phyloP scores from a whole-genome alignment of 176 grass and related monocot genomes.

The Raddia distichophylla region DNA sequence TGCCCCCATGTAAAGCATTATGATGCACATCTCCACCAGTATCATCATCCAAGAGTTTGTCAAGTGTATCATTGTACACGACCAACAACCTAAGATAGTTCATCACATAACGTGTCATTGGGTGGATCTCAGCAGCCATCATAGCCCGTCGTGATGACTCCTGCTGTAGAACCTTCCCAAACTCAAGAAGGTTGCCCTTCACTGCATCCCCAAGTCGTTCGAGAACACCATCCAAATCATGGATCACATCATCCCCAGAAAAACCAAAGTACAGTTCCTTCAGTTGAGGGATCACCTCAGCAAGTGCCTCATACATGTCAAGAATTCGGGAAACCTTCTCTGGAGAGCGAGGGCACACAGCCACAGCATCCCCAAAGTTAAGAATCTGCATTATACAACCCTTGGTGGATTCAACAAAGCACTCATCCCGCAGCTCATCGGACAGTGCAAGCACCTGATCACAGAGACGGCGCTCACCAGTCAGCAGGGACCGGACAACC shows the following conservation, averaged over 20 bases:
- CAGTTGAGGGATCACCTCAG: conserved; percentile 79
- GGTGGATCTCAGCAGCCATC: conserved; percentile 88
- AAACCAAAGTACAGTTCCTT: conserved; percentile 65
- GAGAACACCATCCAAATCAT: conserved; percentile 67
- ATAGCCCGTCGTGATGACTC: conserved; percentile 77
- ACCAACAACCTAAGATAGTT: conserved; percentile 86
- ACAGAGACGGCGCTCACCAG: conserved; percentile 69
- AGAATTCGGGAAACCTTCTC: conserved; percentile 93
- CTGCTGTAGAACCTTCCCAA: conserved; percentile 79
- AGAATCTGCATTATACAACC: conserved; percentile 87
- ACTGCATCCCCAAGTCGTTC: conserved; percentile 85
- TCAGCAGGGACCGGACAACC: conserved; percentile 66
- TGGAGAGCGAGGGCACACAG: conserved; percentile 67
- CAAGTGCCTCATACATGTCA: conserved; percentile 92
- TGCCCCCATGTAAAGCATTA: conserved; percentile 28
- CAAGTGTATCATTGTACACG: conserved; percentile 76
- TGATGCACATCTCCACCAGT: conserved; percentile 36
- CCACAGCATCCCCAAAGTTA: conserved; percentile 86
- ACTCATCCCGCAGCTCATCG: conserved; percentile 70
- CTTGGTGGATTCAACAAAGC: conserved; percentile 82
- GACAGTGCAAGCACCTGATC: conserved; percentile 70
- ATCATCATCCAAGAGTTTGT: conserved; percentile 60
- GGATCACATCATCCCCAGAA: conserved; percentile 66
- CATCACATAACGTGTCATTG: conserved; percentile 95
- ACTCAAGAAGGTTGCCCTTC: conserved; percentile 77